These are phyloP conservation scores for Hippophae tibetana DNA, from an alignment of 306 rosid genomes.

Conservation along the genomic window DNA sequence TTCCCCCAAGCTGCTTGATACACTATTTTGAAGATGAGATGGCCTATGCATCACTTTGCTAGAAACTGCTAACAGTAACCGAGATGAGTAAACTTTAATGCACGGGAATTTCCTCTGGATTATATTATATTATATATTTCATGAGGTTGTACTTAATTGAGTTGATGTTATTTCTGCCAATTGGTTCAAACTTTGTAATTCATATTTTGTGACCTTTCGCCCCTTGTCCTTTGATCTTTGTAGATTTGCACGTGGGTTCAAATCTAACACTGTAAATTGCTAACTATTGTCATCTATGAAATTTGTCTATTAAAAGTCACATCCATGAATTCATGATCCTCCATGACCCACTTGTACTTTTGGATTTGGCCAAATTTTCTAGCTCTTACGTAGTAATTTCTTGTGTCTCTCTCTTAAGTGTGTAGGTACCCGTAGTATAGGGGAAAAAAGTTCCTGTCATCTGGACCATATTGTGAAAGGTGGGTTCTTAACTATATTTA, in stretches of 20 bases:
- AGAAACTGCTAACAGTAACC: neutral
- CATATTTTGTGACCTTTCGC: conserved; percentile 27
- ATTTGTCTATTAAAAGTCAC: no score
- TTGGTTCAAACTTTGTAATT: conserved; percentile 28
- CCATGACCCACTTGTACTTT: no score
- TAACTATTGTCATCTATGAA: neutral
- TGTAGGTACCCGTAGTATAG: no score
- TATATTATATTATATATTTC: conserved; percentile 4
- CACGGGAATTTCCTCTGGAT: conserved; percentile 14
- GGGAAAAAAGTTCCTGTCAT: no score
- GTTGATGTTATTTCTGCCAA: conserved; percentile 22
- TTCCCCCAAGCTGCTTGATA: conserved; percentile 53
- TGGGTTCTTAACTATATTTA: no score
- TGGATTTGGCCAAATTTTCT: no score
- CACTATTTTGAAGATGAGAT: conserved; percentile 28
- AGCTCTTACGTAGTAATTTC: no score
- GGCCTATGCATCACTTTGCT: neutral
- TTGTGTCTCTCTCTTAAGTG: no score
- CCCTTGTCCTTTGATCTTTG: neutral
- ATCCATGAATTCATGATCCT: no score
- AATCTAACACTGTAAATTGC: conserved; percentile 5
- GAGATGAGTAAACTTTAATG: conserved; percentile 17
- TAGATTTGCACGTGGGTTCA: conserved; percentile 8
- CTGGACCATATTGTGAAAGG: no score
- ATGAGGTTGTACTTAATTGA: conserved; percentile 27